Evolutionary conservation across 2,329 filamentous ascomycete genomes (phyloP).

Genomic region (Arthrobotrys entomopaga): DNA sequence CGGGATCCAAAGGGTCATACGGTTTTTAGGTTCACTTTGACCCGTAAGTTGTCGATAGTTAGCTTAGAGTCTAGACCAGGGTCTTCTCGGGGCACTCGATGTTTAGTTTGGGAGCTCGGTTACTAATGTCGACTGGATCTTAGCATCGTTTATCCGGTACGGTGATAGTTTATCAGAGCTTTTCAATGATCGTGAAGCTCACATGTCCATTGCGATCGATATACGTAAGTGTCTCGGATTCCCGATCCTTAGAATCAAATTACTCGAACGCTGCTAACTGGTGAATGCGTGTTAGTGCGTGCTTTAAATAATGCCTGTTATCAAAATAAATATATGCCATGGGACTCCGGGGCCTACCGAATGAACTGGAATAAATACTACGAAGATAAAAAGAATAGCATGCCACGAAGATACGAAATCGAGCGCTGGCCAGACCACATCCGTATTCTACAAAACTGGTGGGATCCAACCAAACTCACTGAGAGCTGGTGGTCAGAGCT

Average conservation of each 20-base stretch:
- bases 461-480: neutral
- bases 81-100: neutral
- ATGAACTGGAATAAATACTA: neutral
- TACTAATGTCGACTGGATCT: neutral
- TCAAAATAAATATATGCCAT: constrained; percentile 26
- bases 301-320: constrained; percentile 16
- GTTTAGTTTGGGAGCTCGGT: neutral
- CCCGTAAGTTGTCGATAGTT: constrained; percentile 6
- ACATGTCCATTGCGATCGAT: constrained; percentile 32
- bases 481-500: constrained; percentile 37
- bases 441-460: constrained; percentile 22
- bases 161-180: constrained; percentile 35
- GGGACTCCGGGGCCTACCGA: neutral
- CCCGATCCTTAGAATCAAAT: neutral
- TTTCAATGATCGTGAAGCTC: constrained; percentile 26
- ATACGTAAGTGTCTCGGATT: constrained; percentile 28
- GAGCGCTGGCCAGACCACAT: constrained; percentile 33
- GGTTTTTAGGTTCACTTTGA: constrained; percentile 31
- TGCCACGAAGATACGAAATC: constrained; percentile 20
- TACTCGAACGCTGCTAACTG: too few relatives aligned
- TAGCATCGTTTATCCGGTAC: constrained; percentile 45
- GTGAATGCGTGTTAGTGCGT: constrained; percentile 1
- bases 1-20: constrained; percentile 21
- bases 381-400: neutral
- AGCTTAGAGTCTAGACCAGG: neutral